Percentiles rank a stretch among this genome's conserved stretches.
These are phyloP conservation scores for Suillus weaverae DNA, from an alignment of 768 basidiomycete genomes.

Conservation along the genomic window DNA sequence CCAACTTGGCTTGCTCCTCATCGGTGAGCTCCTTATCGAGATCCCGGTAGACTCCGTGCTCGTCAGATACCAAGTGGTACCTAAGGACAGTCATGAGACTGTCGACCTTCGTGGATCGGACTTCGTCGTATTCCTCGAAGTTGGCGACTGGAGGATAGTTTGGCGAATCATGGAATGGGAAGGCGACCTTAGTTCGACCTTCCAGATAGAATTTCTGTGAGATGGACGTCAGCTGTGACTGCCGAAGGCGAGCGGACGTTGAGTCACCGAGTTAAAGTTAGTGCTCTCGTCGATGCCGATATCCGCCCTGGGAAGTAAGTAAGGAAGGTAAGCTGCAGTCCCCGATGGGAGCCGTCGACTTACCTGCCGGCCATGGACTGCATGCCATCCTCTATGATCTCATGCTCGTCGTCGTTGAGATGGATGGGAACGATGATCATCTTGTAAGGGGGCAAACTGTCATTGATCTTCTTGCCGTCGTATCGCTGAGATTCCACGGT, in stretches of 20 bases:
- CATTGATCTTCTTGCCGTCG: constrained; percentile 1
- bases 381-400: background rate
- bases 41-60: background rate
- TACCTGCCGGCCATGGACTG: background rate
- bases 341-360: background rate
- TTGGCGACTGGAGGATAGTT: background rate
- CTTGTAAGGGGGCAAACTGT: background rate
- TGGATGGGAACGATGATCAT: background rate
- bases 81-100: background rate
- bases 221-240: background rate
- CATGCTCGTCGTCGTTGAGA: background rate
- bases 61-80: background rate
- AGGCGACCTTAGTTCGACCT: background rate
- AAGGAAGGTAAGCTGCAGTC: too few relatives aligned
- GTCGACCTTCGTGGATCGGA: constrained; percentile 1
- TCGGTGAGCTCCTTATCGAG: background rate
- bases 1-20: too few relatives aligned
- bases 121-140: background rate
- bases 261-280: background rate
- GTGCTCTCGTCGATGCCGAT: background rate
- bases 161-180: background rate
- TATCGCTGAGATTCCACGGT: background rate
- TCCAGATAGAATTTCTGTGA: constrained; percentile 1
- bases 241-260: too few relatives aligned
- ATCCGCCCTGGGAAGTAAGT: too few relatives aligned